Evolutionary conservation across 352 stramenopile species (phyloP).

Genomic region (Paralagenidium karlingii): DNA sequence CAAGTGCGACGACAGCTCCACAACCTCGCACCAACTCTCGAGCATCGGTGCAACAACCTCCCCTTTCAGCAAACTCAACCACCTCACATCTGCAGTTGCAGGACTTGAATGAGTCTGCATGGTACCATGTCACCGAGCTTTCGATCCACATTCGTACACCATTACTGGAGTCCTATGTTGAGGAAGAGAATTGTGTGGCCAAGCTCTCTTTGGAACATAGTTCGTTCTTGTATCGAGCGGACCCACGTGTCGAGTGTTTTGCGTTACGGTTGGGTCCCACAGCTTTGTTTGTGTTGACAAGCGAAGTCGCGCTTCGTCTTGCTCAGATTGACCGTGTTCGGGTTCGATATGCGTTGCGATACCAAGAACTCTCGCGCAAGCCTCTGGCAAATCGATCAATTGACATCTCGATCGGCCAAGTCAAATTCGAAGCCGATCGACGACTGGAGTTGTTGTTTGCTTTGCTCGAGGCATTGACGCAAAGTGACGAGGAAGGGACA

Average conservation of each 20-base stretch:
- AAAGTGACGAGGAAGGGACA: constrained; percentile 14
- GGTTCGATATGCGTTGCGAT: constrained; percentile 52
- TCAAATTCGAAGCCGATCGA: constrained; percentile 78
- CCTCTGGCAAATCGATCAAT: constrained; percentile 50
- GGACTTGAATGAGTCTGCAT: constrained; percentile 13
- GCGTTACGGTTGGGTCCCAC: constrained; percentile 64
- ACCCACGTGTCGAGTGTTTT: constrained; percentile 44
- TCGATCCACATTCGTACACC: constrained; percentile 57
- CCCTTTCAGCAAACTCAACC: no score
- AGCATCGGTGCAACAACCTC: no score
- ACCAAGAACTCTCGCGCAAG: constrained; percentile 42
- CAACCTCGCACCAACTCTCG: no score
- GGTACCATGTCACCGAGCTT: constrained; percentile 57
- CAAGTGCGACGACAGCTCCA: no score
- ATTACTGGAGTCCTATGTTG: constrained; percentile 75
- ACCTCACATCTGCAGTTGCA: no score
- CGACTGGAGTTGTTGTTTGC: constrained; percentile 72
- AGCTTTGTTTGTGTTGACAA: constrained; percentile 69
- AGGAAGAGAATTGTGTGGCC: constrained; percentile 78
- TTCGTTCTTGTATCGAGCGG: constrained; percentile 47
- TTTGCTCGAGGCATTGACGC: constrained; percentile 55
- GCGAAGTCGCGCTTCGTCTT: constrained; percentile 76
- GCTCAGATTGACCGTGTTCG: constrained; percentile 75
- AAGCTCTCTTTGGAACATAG: constrained; percentile 78
- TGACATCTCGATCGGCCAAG: constrained; percentile 53